These are phyloP conservation scores for Aegilops bicornis DNA, from an alignment of 176 grass and related monocot species.

Conservation along the genomic window DNA sequence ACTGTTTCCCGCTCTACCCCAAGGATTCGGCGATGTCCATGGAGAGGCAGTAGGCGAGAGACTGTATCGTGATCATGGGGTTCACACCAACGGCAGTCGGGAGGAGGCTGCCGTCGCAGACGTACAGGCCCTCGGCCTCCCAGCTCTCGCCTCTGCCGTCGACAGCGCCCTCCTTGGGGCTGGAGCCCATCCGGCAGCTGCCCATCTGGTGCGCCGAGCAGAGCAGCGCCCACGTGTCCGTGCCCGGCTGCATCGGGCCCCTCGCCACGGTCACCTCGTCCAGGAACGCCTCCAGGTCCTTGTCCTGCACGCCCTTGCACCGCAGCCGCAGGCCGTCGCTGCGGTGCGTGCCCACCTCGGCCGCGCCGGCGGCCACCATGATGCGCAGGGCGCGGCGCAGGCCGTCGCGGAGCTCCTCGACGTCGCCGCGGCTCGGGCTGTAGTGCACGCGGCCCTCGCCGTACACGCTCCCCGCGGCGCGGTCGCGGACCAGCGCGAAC, in stretches of 20 bases:
- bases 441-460: slow-evolving; percentile 50
- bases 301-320: slow-evolving; percentile 50
- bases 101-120: slow-evolving; percentile 77
- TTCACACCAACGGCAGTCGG: slow-evolving; percentile 82
- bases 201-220: slow-evolving; percentile 91
- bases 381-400: slow-evolving; percentile 58
- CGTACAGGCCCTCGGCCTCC: slow-evolving; percentile 79
- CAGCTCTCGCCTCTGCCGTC: slow-evolving; percentile 67
- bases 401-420: slow-evolving; percentile 47
- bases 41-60: slow-evolving; percentile 66
- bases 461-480: slow-evolving; percentile 45
- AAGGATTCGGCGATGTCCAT: slow-evolving; percentile 41
- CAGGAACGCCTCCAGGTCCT: slow-evolving; percentile 69
- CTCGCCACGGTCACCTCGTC: slow-evolving; percentile 38
- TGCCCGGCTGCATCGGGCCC: slow-evolving; percentile 25
- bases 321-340: slow-evolving; percentile 68
- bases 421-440: slow-evolving; percentile 33
- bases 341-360: slow-evolving; percentile 81
- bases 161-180: slow-evolving; percentile 46
- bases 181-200: slow-evolving; percentile 81
- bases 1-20: background rate
- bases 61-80: slow-evolving; percentile 95
- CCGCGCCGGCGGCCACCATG: slow-evolving; percentile 68
- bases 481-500: slow-evolving; percentile 75
- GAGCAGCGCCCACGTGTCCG: slow-evolving; percentile 40